A percentile compares a stretch with the other conserved stretches of the same genome.
These are phyloP conservation scores for Lojkania enalia DNA, from an alignment of 2,329 filamentous ascomycete genomes.

Conservation along the genomic window DNA sequence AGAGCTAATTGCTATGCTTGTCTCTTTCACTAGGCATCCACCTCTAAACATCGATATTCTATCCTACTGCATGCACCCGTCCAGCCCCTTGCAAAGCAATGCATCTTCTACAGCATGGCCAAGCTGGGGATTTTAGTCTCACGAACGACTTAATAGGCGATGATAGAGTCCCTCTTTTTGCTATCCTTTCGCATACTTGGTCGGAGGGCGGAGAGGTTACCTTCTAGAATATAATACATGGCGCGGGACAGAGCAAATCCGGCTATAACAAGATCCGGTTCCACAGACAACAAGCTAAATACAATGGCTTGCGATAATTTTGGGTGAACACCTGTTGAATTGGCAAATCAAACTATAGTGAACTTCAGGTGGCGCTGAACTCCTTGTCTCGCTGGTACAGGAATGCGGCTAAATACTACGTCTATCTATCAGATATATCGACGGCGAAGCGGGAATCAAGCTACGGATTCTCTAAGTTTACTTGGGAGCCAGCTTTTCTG, in stretches of 20 bases:
- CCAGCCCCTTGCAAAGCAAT: background rate
- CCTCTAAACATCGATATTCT: too few relatives aligned
- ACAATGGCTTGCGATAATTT: slow-evolving; percentile 1
- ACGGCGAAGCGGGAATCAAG: background rate
- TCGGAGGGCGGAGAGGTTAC: background rate
- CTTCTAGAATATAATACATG: background rate
- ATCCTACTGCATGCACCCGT: slow-evolving; percentile 6
- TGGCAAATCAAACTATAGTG: background rate
- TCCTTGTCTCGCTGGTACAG: background rate
- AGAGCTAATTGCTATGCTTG: slow-evolving; percentile 9
- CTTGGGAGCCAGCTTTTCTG: slow-evolving; percentile 5
- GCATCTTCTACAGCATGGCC: background rate
- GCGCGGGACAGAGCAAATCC: background rate
- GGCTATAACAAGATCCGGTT: slow-evolving; percentile 1
- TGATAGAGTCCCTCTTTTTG: slow-evolving; percentile 5
- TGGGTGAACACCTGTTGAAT: background rate
- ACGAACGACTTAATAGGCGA: slow-evolving; percentile 3
- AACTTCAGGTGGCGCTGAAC: background rate
- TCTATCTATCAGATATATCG: background rate
- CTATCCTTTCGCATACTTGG: slow-evolving; percentile 3
- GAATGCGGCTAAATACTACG: background rate
- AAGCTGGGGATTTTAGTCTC: background rate
- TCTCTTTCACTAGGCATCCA: slow-evolving; percentile 7
- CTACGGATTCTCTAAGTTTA: background rate
- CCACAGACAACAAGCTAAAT: background rate